Evolutionary conservation across 306 rosid species (phyloP), one percentile per base, ranked within the genome.

Genomic region (Sindora glabra): DNA sequence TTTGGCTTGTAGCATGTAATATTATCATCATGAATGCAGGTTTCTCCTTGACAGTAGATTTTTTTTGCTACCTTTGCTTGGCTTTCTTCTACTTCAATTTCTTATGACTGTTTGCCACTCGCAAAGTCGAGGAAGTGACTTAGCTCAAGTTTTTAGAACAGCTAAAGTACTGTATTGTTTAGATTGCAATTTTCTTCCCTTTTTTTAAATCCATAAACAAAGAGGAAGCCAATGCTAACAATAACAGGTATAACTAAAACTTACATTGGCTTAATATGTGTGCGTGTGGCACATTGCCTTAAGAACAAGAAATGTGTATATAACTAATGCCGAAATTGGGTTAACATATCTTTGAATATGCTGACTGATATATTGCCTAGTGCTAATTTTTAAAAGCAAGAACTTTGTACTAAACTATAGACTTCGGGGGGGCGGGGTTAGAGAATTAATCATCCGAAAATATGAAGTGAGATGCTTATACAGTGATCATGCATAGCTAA

Each of bases 1-100:
- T 65, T 56, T 67, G 61, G 74, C 74, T 21, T 73, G 62, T 53
- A 37, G 78, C 38, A 33, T 61, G 62, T 19, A 84, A 85, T 78
- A 85, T 80, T 78, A 56, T 51, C 34, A 55, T 67, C 76, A 57
- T 37, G 71, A 10, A 13, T 56, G 2, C 27, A 39, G 64, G 27
- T 57, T 53, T 77, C 10, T 39, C 25, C 23, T 46, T 13, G 45
- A 37, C 26, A 26, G 41, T 29, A 41, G 25, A 21, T 49, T 33
- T 21, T n/a, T n/a, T 30, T 62, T 59, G 10, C 70, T 37, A 11
- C 23, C 48, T 25, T 16, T 36, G 24, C 52, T 22, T 38, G 8
- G 10, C 3, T 52, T 42, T 27, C 45, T 15, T 32, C 55, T 37
- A 64, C 54, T 57, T 25, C 37, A 42, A 61, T 16, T 16, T 25